A percentile compares a stretch with the other conserved stretches of the same genome.
phyloP scores from a whole-genome alignment of 768 basidiomycete genomes.

The Naematelia aurantialba region DNA sequence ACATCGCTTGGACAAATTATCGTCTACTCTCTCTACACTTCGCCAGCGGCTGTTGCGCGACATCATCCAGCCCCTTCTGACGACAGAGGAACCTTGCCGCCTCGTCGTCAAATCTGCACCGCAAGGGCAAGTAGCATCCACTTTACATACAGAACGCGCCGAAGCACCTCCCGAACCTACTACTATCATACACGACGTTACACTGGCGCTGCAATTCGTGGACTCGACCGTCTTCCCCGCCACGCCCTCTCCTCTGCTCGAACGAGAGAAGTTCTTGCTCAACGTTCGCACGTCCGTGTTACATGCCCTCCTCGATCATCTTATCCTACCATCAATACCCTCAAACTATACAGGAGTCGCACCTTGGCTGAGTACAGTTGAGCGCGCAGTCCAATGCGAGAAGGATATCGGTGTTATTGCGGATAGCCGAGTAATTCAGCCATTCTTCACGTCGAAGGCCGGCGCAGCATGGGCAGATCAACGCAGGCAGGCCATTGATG shows the following conservation, averaged over 20 bases:
- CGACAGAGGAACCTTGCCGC: neutral
- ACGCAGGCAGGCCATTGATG: conserved; percentile 64
- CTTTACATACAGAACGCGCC: conserved; percentile 57
- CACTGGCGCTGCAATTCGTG: conserved; percentile 63
- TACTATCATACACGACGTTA: conserved; percentile 59
- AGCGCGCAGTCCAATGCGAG: conserved; percentile 67
- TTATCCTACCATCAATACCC: conserved; percentile 70
- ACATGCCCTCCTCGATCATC: conserved; percentile 60
- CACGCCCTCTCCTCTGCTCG: conserved; percentile 56
- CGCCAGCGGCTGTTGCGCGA: conserved; percentile 31
- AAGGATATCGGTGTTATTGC: conserved; percentile 29
- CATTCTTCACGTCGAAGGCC: conserved; percentile 64
- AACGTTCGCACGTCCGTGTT: conserved; percentile 63
- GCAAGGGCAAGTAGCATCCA: conserved; percentile 25
- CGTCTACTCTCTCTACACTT: conserved; percentile 18
- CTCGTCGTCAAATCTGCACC: neutral
- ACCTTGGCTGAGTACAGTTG: conserved; percentile 60
- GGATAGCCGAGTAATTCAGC: conserved; percentile 59
- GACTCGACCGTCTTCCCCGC: conserved; percentile 58
- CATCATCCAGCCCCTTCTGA: conserved; percentile 31
- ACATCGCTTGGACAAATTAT: conserved; percentile 6
- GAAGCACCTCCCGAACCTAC: conserved; percentile 52
- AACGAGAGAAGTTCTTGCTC: conserved; percentile 54
- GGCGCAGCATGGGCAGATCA: conserved; percentile 74
- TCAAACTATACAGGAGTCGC: conserved; percentile 62